Evolutionary conservation across 2,329 filamentous ascomycete species (phyloP), one percentile per base, ranked within the genome.

Genomic region (Juglanconis juglandina): DNA sequence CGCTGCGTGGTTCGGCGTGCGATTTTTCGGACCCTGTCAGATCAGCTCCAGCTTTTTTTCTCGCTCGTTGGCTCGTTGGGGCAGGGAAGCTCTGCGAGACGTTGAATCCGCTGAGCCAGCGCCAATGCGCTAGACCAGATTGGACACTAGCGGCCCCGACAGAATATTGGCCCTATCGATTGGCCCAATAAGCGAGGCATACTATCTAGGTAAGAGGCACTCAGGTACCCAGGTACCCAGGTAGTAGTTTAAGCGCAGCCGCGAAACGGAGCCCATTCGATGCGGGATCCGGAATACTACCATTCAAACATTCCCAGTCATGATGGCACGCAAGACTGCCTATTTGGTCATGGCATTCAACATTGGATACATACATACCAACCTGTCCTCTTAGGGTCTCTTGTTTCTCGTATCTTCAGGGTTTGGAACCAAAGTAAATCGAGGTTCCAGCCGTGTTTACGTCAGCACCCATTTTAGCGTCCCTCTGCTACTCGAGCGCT

Each of bases 1-100:
- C 58, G 61, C 60, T 58, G 53, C 51, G 56, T 56, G 61, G 39
- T 61, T 57, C 54, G 61, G 58, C 54, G 61, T 63, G 58, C 53
- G 61, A 63, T 63, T 60, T 63, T 63, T 60, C 60, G 41, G 39
- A 34, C 34, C 33, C 32, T 24, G 24, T 24, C 24, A 24, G 44
- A n/a, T 39, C 35, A 37, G 39, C 52, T 34, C 52, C 37, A 53
- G 30, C n/a, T 57, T 60, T 55, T 61, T 55, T 54, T 60, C 42
- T 56, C 49, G 32, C 58, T 46, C 53, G 24, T 24, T 24, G 24
- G 24, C 24, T 24, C 48, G 60, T 62, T 62, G 60, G 60, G 60
- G 58, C 46, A 32, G n/a, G 39, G 50, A 59, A 50, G 39, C 39
- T 42, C 57, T 59, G 32, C 47, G 53, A 60, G 50, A 42, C 47